A percentile compares a stretch with the other conserved stretches of the same genome.
These are phyloP conservation scores for Aquilaria yunnanensis DNA, from an alignment of 345 rosid genomes.

Conservation along the genomic window DNA sequence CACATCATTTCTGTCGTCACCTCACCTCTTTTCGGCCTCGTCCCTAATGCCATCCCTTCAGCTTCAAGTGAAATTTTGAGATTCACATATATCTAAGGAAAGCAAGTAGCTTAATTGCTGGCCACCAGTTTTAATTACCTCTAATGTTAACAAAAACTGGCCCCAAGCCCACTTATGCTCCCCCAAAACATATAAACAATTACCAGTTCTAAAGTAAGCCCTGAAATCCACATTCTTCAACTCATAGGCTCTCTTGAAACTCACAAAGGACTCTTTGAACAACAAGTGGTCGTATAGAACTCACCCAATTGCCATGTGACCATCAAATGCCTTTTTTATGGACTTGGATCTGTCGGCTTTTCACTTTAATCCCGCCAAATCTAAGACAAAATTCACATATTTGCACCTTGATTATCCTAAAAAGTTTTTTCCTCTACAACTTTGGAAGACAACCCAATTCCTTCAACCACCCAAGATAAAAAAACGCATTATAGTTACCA, in stretches of 20 bases:
- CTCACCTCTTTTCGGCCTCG: too few species aligned
- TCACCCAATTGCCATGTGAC: conserved; percentile 85
- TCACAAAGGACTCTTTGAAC: conserved; percentile 73
- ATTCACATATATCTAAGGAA: conserved; percentile 85
- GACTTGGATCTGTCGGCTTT: conserved; percentile 80
- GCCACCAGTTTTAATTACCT: conserved; percentile 82
- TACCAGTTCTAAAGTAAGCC: conserved; percentile 83
- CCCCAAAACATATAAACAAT: conserved; percentile 70
- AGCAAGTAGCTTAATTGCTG: conserved; percentile 80
- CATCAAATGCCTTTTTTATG: conserved; percentile 88
- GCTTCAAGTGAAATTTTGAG: conserved; percentile 85
- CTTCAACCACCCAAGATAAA: conserved; percentile 91
- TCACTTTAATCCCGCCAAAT: conserved; percentile 67
- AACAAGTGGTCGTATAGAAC: conserved; percentile 76
- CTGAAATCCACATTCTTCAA: conserved; percentile 79
- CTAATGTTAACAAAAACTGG: conserved; percentile 64
- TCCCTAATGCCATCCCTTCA: conserved; percentile 89
- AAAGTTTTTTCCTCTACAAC: conserved; percentile 56
- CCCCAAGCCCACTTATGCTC: conserved; percentile 66
- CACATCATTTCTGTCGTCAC: too few species aligned
- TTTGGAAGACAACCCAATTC: conserved; percentile 67
- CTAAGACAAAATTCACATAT: conserved; percentile 56
- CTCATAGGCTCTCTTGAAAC: conserved; percentile 89
- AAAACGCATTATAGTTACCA: conserved; percentile 61
- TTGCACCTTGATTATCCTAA: conserved; percentile 76